Evolutionary conservation across 176 grass and related monocot genomes (phyloP), one percentile per base, ranked within the genome.

Genomic region (Avena atlantica): DNA sequence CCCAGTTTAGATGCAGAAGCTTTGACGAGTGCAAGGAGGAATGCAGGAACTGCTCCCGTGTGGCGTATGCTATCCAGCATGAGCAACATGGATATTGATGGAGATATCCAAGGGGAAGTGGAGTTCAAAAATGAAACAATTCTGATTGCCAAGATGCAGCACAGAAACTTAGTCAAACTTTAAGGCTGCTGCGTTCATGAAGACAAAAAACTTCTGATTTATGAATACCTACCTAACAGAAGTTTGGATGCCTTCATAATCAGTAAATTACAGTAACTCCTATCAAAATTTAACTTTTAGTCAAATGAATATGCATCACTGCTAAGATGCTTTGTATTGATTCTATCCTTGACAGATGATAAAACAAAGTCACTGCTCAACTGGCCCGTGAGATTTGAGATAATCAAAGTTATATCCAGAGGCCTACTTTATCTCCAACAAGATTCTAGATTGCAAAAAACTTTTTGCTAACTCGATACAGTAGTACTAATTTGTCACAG

Each of bases 381-480:
- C 13, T 93, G 89, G 94, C 21, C 82, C 45, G 81, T 59, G 49
- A 88, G 91, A 20, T 86, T 93, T 14, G 45, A 86, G 21, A 93
- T 96, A 77, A 93, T 96, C 25, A 67, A 76, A 44, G 89, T 89
- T 6, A 56, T 93, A 50, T 87, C 89, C 61, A 74, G 87, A 83
- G 91, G 89, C 2, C 70, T 96, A 83, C 21, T 88, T 51, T 96
- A 93, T 69, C 87, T 96, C 20, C 94, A 93, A 74, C 89, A 90
- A 71, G 91, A 96, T 78, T 93, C 89, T 65, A 81, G 84, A n/a
- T 59, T 92, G 27, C 25, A 25, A 25, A 25, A 25, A 25, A 25
- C 25, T 25, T 25, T 25, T 25, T 25, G 25, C 25, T 25, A 25
- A 25, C 25, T 25, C 25, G 25, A 25, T 25, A 25, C 25, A 25